Evolutionary conservation across 495 filamentous ascomycete genomes (phyloP), one percentile per base, ranked within the genome.

Genomic region (Trichoderma erinaceum): DNA sequence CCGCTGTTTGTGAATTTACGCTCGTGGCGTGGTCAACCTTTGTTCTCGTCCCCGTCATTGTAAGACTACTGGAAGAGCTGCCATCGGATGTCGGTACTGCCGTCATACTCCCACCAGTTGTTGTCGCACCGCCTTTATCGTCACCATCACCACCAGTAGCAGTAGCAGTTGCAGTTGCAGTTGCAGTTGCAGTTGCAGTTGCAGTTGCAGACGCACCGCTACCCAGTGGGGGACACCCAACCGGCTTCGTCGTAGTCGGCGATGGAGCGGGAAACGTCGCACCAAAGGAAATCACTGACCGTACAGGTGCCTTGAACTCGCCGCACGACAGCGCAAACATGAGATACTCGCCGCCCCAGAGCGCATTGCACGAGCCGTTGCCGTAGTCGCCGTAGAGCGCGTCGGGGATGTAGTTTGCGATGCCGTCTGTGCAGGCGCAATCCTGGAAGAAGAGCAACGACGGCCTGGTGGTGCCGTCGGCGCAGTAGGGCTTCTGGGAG

Each of bases 381-480:
- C 56, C 56, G 6, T 61, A 61, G 56, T 61, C 56, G 27, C 56
- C 56, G 25, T 61, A 61, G 56, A 29, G 27, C 15, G 56, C 56
- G 56, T 61, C 29, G 25, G 56, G 56, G 25, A 61, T 61, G 25
- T 32, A 61, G 27, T 61, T 61, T 29, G 56, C 56, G 27, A 61
- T 32, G 23, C 56, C 56, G 56, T 61, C 56, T 3, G 56, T 61
- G 56, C 56, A 61, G 56, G 56, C 56, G 56, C 56, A 61, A 23
- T 61, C 56, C 56, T 61, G 56, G 56, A 29, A 61, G 56, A 61
- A 61, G 56, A 61, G 56, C 56, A 61, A 25, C 23, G 56, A 61
- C 8, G 56, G 56, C 25, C 56, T 27, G 56, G 23, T 61, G 56
- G 23, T 61, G 56, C 56, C 56, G 56, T 61, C 56, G 12, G 56